These are phyloP conservation scores for Solanum tarapatanum DNA, from an alignment of 257 asterid species.

Conservation along the genomic window DNA sequence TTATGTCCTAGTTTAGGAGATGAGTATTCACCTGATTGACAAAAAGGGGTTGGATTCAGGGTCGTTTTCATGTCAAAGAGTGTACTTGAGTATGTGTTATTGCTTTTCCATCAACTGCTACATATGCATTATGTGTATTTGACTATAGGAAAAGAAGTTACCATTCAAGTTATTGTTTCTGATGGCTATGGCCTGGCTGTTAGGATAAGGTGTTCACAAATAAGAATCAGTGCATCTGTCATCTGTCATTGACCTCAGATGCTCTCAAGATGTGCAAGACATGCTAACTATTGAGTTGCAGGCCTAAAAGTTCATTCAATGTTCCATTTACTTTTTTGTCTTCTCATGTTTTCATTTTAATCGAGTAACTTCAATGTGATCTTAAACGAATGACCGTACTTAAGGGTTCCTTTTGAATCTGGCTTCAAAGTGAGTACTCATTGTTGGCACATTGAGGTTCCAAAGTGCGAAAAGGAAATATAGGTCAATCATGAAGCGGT, in stretches of 20 bases:
- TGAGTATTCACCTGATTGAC: background rate
- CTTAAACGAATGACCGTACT: background rate
- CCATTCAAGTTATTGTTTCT: background rate
- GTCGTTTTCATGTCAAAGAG: background rate
- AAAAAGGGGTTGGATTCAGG: background rate
- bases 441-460: constrained; percentile 4
- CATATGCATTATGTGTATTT: background rate
- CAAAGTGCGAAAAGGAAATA: background rate
- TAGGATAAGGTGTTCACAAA: background rate
- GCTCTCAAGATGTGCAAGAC: background rate
- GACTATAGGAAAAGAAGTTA: background rate
- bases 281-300: background rate
- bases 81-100: background rate
- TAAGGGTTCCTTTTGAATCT: background rate
- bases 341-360: background rate
- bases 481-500: background rate
- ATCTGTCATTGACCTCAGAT: background rate
- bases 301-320: background rate
- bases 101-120: background rate
- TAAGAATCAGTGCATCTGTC: background rate
- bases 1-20: background rate
- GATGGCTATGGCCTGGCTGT: background rate
- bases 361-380: background rate
- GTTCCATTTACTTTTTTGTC: constrained; percentile 25
- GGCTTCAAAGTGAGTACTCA: constrained; percentile 1